Base-by-base conservation (phyloP, 2,329 filamentous ascomycete genomes). In the Pseudonectria foliicola region DNA sequence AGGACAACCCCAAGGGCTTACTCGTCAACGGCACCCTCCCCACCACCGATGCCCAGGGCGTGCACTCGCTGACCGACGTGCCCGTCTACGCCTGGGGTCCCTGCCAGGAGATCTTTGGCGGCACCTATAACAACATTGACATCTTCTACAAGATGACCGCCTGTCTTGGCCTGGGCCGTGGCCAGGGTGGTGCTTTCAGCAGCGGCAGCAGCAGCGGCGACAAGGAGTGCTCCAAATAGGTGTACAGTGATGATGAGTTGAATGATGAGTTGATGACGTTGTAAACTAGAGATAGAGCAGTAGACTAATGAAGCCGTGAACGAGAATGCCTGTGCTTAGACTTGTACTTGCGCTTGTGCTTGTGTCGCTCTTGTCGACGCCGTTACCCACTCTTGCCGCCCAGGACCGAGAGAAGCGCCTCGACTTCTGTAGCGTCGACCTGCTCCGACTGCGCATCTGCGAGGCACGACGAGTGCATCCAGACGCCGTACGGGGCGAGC, bases 81-180 rank as follows among this genome's bases (percentile, higher is more conserved):
- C 79, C 83, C 2, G 80, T 92, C 13, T 90, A 84, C 50, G 82
- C 84, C 2, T 73, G 75, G 66, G 85, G 85, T 0, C 85, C 85
- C 6, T 90, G 85, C 63, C 80, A 87, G 58, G 80, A 85, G 50
- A 63, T 73, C 11, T 92, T 92, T 55, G 75, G 79, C 4, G 82
- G 83, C 36, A 74, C 80, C 4, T 85, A 79, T 46, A 77, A 68
- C 58, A 83, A 78, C 53, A 73, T 85, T 29, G 82, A 87, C 43
- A 67, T 87, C 45, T 87, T 87, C 50, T 87, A 79, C 63, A 78
- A 80, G 58, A 84, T 87, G 54, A 77, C 81, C 11, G 69, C 70
- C 45, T 85, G 80, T 50, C 62, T 85, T 35, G 81, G 81, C 30
- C 60, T 82, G 27, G 60, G 56, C 4, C 53, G 45, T 21, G 50